These are phyloP conservation scores for Candida sonorensis DNA, from an alignment of 805 yeast species.

Conservation along the genomic window DNA sequence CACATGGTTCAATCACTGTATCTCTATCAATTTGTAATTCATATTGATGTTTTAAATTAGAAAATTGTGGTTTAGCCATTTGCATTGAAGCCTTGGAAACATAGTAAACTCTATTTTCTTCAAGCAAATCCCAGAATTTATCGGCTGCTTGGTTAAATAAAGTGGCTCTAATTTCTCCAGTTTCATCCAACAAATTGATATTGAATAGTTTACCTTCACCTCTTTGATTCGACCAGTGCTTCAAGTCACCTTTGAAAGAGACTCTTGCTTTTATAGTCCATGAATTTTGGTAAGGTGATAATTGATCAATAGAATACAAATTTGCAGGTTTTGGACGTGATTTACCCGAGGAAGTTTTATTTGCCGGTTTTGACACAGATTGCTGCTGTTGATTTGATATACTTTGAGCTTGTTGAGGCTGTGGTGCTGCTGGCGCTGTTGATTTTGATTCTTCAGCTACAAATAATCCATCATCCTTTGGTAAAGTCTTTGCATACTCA, in stretches of 20 bases:
- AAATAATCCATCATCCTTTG: slow-evolving; percentile 37
- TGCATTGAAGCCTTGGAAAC: slow-evolving; percentile 75
- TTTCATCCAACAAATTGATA: slow-evolving; percentile 83
- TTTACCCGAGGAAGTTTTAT: too few species aligned
- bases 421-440: too few species aligned
- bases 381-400: too few species aligned
- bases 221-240: slow-evolving; percentile 78
- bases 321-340: slow-evolving; percentile 27
- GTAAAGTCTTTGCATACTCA: slow-evolving; percentile 51
- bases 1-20: slow-evolving; percentile 64
- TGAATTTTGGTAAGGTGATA: slow-evolving; percentile 83
- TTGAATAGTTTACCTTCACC: slow-evolving; percentile 90
- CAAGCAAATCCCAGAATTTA: slow-evolving; percentile 62
- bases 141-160: slow-evolving; percentile 88
- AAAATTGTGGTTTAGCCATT: slow-evolving; percentile 79
- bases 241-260: slow-evolving; percentile 77
- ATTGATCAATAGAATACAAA: slow-evolving; percentile 71
- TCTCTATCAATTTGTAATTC: slow-evolving; percentile 81
- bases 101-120: slow-evolving; percentile 87
- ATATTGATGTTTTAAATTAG: slow-evolving; percentile 79
- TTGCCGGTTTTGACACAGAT: slow-evolving; percentile 6
- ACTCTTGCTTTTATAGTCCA: slow-evolving; percentile 96
- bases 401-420: slow-evolving; percentile 6
- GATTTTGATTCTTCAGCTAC: slow-evolving; percentile 8
- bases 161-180: slow-evolving; percentile 94